Evolutionary conservation across 768 basidiomycete species (phyloP).

Genomic region (Suillus occidentalis): DNA sequence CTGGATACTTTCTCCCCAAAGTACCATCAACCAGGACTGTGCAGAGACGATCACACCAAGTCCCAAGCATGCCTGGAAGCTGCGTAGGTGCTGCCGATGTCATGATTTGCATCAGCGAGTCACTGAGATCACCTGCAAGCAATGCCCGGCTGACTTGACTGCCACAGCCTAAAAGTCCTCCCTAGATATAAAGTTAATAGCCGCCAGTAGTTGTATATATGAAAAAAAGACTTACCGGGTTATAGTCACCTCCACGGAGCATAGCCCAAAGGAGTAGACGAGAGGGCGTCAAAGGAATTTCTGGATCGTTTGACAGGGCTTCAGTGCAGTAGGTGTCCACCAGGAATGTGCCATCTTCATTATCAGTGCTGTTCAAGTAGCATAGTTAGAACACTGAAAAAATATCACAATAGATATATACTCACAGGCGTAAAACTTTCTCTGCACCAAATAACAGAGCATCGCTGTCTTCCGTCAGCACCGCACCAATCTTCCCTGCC

Average conservation of each 20-base stretch:
- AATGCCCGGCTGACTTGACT: neutral
- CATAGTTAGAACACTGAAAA: neutral
- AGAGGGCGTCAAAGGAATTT: neutral
- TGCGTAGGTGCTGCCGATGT: neutral
- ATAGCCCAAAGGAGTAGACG: constrained; percentile 4
- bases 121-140: neutral
- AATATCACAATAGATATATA: neutral
- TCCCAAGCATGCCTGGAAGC: neutral
- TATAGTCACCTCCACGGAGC: constrained; percentile 6
- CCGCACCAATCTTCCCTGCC: constrained; percentile 1
- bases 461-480: constrained; percentile 1
- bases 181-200: neutral
- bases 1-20: neutral
- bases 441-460: constrained; percentile 5
- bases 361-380: neutral
- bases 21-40: neutral
- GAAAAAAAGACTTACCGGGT: neutral
- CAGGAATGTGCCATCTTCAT: neutral
- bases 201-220: neutral
- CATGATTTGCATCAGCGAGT: neutral
- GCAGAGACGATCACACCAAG: neutral
- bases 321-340: neutral
- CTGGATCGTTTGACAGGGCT: neutral
- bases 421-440: constrained; percentile 5
- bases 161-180: neutral